phyloP scores from a whole-genome alignment of 2,329 filamentous ascomycete genomes.

The Scorias spongiosa region DNA sequence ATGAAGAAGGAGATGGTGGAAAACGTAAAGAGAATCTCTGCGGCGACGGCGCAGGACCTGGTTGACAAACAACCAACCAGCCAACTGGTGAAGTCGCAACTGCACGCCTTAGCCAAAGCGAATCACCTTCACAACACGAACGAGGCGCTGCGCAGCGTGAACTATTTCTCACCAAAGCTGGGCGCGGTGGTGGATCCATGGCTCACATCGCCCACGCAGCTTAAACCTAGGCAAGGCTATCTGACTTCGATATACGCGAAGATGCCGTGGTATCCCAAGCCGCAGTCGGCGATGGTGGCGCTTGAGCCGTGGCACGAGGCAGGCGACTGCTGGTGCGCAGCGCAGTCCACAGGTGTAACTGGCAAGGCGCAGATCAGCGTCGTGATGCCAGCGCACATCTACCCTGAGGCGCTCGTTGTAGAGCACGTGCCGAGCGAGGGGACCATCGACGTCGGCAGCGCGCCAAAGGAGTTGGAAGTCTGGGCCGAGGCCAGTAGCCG shows the following conservation, averaged over 20 bases:
- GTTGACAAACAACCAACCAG: conserved; percentile 1
- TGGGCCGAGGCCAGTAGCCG: conserved; percentile 24
- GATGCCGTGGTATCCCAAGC: conserved; percentile 1
- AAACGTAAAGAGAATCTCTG: conserved; percentile 3
- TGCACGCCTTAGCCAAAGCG: conserved; percentile 15
- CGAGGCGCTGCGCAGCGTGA: conserved; percentile 34
- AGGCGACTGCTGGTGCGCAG: conserved; percentile 78
- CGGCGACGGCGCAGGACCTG: conserved; percentile 3
- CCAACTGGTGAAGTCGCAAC: conserved; percentile 7
- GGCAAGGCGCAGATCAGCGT: conserved; percentile 52
- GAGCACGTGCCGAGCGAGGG: conserved; percentile 30
- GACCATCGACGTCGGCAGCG: conserved; percentile 24
- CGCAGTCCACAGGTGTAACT: conserved; percentile 27
- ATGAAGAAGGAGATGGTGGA: conserved; percentile 1
- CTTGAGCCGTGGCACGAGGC: conserved; percentile 59
- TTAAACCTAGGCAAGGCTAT: conserved; percentile 10
- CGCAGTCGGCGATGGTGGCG: conserved; percentile 29
- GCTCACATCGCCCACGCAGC: conserved; percentile 43
- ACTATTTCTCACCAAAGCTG: conserved; percentile 53
- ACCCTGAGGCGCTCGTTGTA: conserved; percentile 26
- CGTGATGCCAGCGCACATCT: conserved; percentile 20
- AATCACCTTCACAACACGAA: conserved; percentile 14
- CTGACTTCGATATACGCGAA: conserved; percentile 4
- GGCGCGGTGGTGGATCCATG: conserved; percentile 50
- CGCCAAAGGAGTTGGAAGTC: conserved; percentile 29